Evolutionary conservation across 2,329 filamentous ascomycete species (phyloP), one percentile per base, ranked within the genome.

Genomic region (Ceratocystis variospora): DNA sequence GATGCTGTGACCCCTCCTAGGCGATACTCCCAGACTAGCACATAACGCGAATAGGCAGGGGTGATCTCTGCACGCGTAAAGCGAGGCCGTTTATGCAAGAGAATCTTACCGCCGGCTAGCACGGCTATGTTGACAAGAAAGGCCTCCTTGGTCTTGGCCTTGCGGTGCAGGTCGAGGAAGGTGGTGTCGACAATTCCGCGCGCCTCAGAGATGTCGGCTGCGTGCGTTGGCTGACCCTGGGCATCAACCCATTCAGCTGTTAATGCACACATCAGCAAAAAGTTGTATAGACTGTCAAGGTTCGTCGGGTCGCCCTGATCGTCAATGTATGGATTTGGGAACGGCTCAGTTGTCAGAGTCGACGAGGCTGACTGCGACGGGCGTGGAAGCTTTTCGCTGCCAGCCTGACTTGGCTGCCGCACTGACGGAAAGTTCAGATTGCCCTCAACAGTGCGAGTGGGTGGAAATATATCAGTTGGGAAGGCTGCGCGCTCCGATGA

Each of bases 71-170:
- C 33, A 17, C 66, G 66, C 62, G 64, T 62, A 53, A 67, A 67
- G 33, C 66, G 66, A 12, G 66, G 66, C 10, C 53, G 62, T 45
- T 64, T 67, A 12, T 76, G 75, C 74, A 81, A 78, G 62, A 86
- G 75, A 33, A 80, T 73, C 62, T 75, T 78, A 2, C 80, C 80
- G 7, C 84, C 83, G 0, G 79, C 79, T 10, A 86, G 75, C 3
- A 81, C 82, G 0, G 83, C 79, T 5, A 86, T 72, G 70, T 85
- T 86, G 69, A 84, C 80, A 12, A 86, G 74, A 69, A 86, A 85
- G 0, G 79, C 77, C 71, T 85, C 79, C 4, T 80, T 78, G 10
- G 77, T 80, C 0, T 76, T 73, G 0, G 82, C 80, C 57, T 79
- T 77, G 48, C 76, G 77, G 68, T 79, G 77, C 68, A 85, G 77